Evolutionary conservation across 108 stramenopile genomes (phyloP).

Genomic region (Fragilariopsis cylindrus): DNA sequence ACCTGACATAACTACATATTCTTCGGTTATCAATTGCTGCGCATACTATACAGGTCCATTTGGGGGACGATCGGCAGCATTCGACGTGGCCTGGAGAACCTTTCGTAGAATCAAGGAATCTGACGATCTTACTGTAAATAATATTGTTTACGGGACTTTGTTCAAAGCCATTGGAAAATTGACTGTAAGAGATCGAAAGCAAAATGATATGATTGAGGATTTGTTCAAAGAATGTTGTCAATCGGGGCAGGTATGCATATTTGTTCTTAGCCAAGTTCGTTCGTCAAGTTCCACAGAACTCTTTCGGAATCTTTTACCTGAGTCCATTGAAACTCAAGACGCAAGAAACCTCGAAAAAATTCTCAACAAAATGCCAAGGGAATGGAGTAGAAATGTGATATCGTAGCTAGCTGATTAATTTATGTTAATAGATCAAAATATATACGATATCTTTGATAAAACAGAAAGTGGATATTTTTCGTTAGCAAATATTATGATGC

Average conservation of each 20-base stretch:
- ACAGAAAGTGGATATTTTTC: not conserved
- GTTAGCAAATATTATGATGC: not conserved
- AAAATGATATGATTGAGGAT: conserved; percentile 30
- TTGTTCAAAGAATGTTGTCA: conserved; percentile 38
- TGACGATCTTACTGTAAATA: conserved; percentile 24
- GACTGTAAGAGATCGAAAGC: conserved; percentile 21
- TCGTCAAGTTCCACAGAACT: conserved; percentile 27
- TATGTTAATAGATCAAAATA: not conserved
- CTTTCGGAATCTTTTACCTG: conserved; percentile 27
- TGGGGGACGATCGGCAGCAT: conserved; percentile 30
- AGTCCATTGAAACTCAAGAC: conserved; percentile 1
- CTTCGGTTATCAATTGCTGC: conserved; percentile 52
- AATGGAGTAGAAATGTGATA: conserved; percentile 20
- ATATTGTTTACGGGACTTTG: conserved; percentile 48
- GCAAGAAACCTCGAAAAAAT: conserved; percentile 20
- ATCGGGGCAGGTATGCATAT: conserved; percentile 45
- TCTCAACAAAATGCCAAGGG: conserved; percentile 16
- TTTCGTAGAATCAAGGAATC: conserved; percentile 40
- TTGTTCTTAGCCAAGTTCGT: conserved; percentile 45
- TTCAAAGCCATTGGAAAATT: conserved; percentile 53
- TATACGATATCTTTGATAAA: not conserved
- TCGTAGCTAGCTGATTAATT: no score
- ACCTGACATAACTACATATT: conserved; percentile 50
- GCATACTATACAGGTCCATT: conserved; percentile 40
- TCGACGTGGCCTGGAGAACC: conserved; percentile 42